These are phyloP conservation scores for Stipa capillata DNA, from an alignment of 176 grass and related monocot genomes.

Conservation along the genomic window DNA sequence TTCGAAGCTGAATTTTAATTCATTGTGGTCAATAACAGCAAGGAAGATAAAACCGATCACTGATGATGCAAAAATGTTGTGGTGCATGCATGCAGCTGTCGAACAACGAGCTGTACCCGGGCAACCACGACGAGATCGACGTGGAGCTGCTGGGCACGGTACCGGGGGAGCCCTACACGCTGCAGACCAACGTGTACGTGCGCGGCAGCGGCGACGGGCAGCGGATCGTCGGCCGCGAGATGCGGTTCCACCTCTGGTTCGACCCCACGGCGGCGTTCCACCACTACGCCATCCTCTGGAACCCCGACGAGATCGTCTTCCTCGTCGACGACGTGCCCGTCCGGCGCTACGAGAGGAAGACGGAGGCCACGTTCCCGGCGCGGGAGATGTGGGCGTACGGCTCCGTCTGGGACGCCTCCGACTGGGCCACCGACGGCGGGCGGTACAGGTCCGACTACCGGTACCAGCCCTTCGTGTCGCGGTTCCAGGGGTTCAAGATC, in stretches of 20 bases:
- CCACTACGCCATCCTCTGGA: constrained; percentile 76
- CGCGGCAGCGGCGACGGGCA: constrained; percentile 59
- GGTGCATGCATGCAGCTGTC: constrained; percentile 54
- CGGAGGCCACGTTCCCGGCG: constrained; percentile 1
- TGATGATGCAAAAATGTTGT: neutral
- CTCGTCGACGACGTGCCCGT: constrained; percentile 72
- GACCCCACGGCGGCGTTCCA: constrained; percentile 60
- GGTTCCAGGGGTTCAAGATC: constrained; percentile 33
- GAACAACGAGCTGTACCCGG: constrained; percentile 54
- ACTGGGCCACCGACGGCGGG: constrained; percentile 75
- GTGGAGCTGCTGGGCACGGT: constrained; percentile 71
- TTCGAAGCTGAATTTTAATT: neutral
- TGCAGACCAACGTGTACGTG: constrained; percentile 93
- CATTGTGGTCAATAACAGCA: neutral
- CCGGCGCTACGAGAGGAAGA: constrained; percentile 37
- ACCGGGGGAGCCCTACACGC: constrained; percentile 67
- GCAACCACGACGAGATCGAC: constrained; percentile 81
- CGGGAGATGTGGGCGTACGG: constrained; percentile 72
- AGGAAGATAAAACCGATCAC: no score
- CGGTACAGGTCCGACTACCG: constrained; percentile 59
- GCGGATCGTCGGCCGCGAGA: constrained; percentile 61
- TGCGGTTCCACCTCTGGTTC: constrained; percentile 90
- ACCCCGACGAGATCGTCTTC: constrained; percentile 87
- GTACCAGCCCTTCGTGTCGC: constrained; percentile 60
- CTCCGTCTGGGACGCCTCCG: constrained; percentile 83